Base-by-base conservation (phyloP, 176 grass and related monocot species). In the Oryza rufipogon region DNA sequence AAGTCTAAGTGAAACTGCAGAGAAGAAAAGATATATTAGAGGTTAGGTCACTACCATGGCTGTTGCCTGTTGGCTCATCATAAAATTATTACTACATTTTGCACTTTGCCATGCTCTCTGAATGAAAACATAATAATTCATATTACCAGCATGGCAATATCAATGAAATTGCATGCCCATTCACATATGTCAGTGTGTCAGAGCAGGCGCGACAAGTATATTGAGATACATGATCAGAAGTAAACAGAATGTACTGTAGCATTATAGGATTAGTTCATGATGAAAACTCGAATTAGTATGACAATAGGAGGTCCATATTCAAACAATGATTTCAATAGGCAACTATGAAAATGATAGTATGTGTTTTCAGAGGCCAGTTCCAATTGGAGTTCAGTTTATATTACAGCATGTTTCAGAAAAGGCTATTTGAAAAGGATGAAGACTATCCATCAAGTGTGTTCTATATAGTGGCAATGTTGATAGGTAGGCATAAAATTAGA, bases 1-100 rank as follows among this genome's bases (percentile, higher is more conserved):
- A 66, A 60, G 71, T 82, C 82, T 90, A 83, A 97, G 86, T 15
- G 89, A 94, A 66, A 79, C 85, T 81, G 73, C 87, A 85, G 34
- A 25, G 48, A 16, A 10, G 73, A 88, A 88, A 33, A 82, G 70
- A 56, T 54, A 76, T 87, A 48, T 77, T 71, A 83, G 75, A 61
- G 45, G 8, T 30, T 52, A 61, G 63, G 22, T 30, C 44, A 44
- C 28, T 23, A 71, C 68, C 70, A 84, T 54, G 15, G 16, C 26
- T 75, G 46, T 22, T 54, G 15, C 11, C 34, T 75, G 46, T 22
- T 44, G 9, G 70, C 1, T 3, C 42, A 76, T 34, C 9, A 13
- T 32, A 13, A 63, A 42, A 86, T 44, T 47, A 86, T 44, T 47
- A 41, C 2, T 64, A 63, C 39, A 51, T 13, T 73, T 44, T 32